Base-by-base conservation (phyloP, 2,329 filamentous ascomycete species). In the Ceratocystiopsis brevicomis region DNA sequence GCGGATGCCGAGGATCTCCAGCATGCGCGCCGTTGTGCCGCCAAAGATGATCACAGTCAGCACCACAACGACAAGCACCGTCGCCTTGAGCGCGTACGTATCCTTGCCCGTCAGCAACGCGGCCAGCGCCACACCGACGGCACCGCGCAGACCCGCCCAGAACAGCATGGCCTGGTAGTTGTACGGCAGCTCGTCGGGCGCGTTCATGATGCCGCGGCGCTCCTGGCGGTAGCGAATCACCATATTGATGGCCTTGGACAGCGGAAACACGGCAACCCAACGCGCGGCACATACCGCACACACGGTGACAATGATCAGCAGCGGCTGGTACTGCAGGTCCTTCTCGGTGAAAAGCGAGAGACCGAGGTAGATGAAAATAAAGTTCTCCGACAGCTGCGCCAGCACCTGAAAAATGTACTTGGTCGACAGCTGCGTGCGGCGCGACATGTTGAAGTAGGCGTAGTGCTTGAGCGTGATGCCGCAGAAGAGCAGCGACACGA, bases 141-240 rank as follows among this genome's bases (percentile, higher is more conserved):
- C 90, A 53, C 90, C 90, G 49, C 90, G 83, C 30, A 98, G 69
- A 21, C 90, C 90, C 15, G 90, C 90, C 90, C 90, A 98, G 64
- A 93, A 98, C n/a, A 98, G 74, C 90, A 98, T 96, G n/a, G 82
- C 86, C 61, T 96, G 90, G 61, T 96, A 94, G 52, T 84, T 85
- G 56, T 86, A 92, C 0, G 90, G 90, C 34, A 98, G 65, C 59
- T 96, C 90, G 50, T 96, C 88, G 15, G 76, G 74, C 6, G 79
- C 74, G 45, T 93, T 81, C 45, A 59, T 48, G 68, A 70, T 53
- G 19, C 86, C 86, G 43, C 78, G 73, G 40, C 83, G 76, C 41
- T 75, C 72, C 15, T 87, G 84, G 39, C 86, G 76, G 57, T 94
- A 94, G 45, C 82, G 76, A 52, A 92, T 85, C 55, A 95, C 81